Evolutionary conservation across 495 filamentous ascomycete species (phyloP).

Genomic region (Penicillium subrubescens): DNA sequence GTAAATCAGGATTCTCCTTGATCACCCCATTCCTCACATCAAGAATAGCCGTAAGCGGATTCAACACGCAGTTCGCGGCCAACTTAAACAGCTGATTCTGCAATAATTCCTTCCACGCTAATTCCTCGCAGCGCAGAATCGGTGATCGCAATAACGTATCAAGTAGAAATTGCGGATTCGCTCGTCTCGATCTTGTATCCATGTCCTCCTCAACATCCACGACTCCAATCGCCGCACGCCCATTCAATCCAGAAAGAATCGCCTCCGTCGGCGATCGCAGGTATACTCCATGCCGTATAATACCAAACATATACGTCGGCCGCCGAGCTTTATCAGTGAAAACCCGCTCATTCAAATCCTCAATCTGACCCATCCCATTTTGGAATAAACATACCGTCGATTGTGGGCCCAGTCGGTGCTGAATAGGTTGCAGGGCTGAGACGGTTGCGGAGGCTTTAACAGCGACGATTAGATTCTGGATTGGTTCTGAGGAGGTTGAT

Average conservation of each 20-base stretch:
- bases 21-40: conserved; percentile 68
- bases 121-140: conserved; percentile 31
- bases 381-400: conserved; percentile 29
- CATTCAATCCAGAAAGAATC: conserved; percentile 23
- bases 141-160: conserved; percentile 33
- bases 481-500: conserved; percentile 8
- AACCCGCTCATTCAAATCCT: conserved; percentile 21
- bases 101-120: conserved; percentile 30
- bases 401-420: conserved; percentile 25
- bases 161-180: conserved; percentile 26
- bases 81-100: conserved; percentile 69
- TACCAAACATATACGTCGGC: conserved; percentile 27
- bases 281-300: conserved; percentile 29
- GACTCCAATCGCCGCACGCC: conserved; percentile 17
- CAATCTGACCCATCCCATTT: conserved; percentile 30
- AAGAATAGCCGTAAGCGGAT: conserved; percentile 71
- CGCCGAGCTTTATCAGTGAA: conserved; percentile 17
- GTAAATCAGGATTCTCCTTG: conserved; percentile 51
- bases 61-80: conserved; percentile 70
- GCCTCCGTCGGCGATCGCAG: conserved; percentile 22
- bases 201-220: conserved; percentile 7
- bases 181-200: background rate
- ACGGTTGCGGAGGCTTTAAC: conserved; percentile 29
- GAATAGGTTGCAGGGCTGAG: conserved; percentile 22
- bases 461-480: conserved; percentile 27